Base-by-base conservation (phyloP, 495 filamentous ascomycete genomes). In the Penicillium silybi region DNA sequence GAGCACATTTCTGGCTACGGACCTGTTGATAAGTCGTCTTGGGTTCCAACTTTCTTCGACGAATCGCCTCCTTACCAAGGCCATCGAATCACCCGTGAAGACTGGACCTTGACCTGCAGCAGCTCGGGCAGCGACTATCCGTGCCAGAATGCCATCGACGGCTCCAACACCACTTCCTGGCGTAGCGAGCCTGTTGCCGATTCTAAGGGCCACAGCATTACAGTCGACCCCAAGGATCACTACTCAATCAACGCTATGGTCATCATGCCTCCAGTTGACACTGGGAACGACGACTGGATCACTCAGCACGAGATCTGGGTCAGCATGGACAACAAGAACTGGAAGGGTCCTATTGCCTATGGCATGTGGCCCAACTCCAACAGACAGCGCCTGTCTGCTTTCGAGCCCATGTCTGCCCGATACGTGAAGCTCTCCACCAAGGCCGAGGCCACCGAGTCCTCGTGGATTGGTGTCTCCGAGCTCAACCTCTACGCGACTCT, bases 291-390 rank as follows among this genome's bases (percentile, higher is more conserved):
- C n/a, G n/a, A n/a, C n/a, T n/a, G n/a, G 37, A 77, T 79, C 40
- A 65, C 65, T 18, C 54, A 69, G 29, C 72, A 79, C 46, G 53
- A 52, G n/a, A 57, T 79, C 18, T 64, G 61, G 26, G 19, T 73
- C 13, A 78, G 76, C 58, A 48, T 43, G 0, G 71, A 82, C 41
- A 64, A 64, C 11, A 48, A 48, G 5, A 67, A 41, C 16, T 79
- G 67, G 67, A 61, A 35, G 8, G 43, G 48, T 4, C 53, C 53
- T 3, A 71, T 76, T 6, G 73, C 77, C 1, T 68, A 66, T 46
- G 79, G 76, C 9, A 74, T 68, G 6, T 82, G 73, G 64, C 46
- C 65, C 9, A 66, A 70, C 15, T 67, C 68, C 26, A 65, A 64
- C 4, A 66, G 68, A 6, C 61, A 61, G 35, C 73, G 75, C 51